Evolutionary conservation across 805 yeast genomes (phyloP).

Genomic region (Cyberlindnera petersonii): DNA sequence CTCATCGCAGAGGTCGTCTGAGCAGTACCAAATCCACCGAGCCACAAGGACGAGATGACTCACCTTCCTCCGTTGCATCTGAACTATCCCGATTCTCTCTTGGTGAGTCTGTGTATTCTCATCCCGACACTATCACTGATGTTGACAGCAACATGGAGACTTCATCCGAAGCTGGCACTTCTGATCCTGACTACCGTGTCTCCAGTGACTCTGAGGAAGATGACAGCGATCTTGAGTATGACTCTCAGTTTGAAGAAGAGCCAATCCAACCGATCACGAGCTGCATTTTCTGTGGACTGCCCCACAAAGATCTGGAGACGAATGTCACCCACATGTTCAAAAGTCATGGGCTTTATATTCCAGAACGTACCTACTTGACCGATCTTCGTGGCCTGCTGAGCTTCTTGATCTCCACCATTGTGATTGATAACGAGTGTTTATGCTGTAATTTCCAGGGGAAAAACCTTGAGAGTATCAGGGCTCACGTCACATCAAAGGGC

Average conservation of each 20-base stretch:
- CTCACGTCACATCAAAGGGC: slow-evolving; percentile 79
- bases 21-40: slow-evolving; percentile 2
- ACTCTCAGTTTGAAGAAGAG: slow-evolving; percentile 25
- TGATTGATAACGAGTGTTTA: slow-evolving; percentile 79
- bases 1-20: slow-evolving; percentile 28
- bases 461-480: slow-evolving; percentile 78
- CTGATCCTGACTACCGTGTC: slow-evolving; percentile 26
- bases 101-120: slow-evolving; percentile 40
- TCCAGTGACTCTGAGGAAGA: slow-evolving; percentile 27
- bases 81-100: slow-evolving; percentile 53
- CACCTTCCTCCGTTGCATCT: slow-evolving; percentile 54
- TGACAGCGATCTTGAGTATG: slow-evolving; percentile 16
- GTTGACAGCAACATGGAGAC: slow-evolving; percentile 38
- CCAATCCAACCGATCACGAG: slow-evolving; percentile 40
- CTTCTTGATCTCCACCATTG: slow-evolving; percentile 75
- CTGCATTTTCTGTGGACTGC: slow-evolving; percentile 56
- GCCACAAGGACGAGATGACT: slow-evolving; percentile 31
- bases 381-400: slow-evolving; percentile 70
- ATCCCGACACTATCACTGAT: slow-evolving; percentile 33
- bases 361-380: slow-evolving; percentile 67
- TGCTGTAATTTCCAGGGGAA: slow-evolving; percentile 83
- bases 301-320: slow-evolving; percentile 50
- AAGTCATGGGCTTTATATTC: slow-evolving; percentile 81
- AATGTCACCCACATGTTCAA: slow-evolving; percentile 75
- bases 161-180: slow-evolving; percentile 47